Conservation (phyloP, 176 grass and related monocot genomes). For the Zea luxurians region DNA sequence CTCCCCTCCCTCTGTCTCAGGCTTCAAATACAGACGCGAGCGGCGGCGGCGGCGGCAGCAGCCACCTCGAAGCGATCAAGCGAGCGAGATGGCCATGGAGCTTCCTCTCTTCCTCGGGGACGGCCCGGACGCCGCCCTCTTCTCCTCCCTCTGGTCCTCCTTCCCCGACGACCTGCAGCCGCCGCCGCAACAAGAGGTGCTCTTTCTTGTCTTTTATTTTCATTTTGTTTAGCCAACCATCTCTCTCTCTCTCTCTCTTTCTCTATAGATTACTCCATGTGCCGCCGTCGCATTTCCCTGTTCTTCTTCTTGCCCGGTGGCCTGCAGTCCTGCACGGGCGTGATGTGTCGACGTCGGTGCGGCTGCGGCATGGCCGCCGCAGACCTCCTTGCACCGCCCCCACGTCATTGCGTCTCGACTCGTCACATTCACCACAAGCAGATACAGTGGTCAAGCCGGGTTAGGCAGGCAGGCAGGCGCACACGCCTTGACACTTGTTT, state of each 20-base stretch:
- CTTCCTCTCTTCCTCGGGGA: constrained; percentile 54
- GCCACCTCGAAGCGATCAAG: neutral
- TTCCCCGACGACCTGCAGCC: constrained; percentile 48
- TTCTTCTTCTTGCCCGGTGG: neutral
- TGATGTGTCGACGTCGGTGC: neutral
- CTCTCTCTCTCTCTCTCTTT: too few species aligned
- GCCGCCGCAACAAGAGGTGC: constrained; percentile 48
- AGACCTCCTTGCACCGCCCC: too few species aligned
- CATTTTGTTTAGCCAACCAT: neutral
- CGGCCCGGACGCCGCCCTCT: constrained; percentile 48
- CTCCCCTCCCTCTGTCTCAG: neutral
- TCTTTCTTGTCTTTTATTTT: neutral
- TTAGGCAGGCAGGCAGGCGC: constrained; percentile 44
- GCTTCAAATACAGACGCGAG: too few species aligned
- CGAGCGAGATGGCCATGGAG: constrained; percentile 54
- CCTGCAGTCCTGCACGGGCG: too few species aligned
- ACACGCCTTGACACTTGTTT: constrained; percentile 29
- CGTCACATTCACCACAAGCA: neutral
- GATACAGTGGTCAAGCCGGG: constrained; percentile 36
- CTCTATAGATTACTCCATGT: too few species aligned
- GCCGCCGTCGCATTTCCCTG: neutral
- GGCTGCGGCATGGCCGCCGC: too few species aligned
- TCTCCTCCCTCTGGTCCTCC: constrained; percentile 53
- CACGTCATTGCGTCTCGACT: too few species aligned
- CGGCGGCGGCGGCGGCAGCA: neutral